Evolutionary conservation across 148 eudicot genomes (phyloP).

Genomic region (Amaranthus palmeri): DNA sequence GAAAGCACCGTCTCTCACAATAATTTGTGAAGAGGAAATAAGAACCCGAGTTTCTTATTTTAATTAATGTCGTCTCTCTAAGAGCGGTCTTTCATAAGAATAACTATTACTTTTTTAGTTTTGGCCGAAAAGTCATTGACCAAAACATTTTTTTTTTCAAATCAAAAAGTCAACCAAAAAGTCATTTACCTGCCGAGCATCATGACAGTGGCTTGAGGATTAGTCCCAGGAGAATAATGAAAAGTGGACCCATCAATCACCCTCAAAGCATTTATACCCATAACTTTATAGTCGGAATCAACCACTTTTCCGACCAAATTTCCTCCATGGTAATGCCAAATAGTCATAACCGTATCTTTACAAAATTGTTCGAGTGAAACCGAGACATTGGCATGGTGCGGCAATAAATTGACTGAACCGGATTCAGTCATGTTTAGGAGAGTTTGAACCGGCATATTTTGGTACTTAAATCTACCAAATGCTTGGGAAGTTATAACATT

Average conservation of each 20-base stretch:
- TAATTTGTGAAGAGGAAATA: too few relatives aligned
- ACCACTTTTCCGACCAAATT: constrained; percentile 59
- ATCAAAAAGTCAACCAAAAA: too few relatives aligned
- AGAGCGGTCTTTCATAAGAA: too few relatives aligned
- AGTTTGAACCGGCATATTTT: constrained; percentile 19
- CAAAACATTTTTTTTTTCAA: too few relatives aligned
- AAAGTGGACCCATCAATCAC: constrained; percentile 81
- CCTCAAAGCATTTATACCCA: constrained; percentile 50
- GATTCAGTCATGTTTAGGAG: constrained; percentile 54
- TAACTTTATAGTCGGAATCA: constrained; percentile 54
- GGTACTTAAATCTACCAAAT: constrained; percentile 46
- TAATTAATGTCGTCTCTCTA: too few relatives aligned
- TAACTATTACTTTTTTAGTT: too few relatives aligned
- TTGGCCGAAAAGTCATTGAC: too few relatives aligned
- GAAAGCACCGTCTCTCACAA: too few relatives aligned
- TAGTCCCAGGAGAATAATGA: constrained; percentile 66
- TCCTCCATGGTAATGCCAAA: constrained; percentile 87
- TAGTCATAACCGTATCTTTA: constrained; percentile 72
- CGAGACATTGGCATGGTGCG: constrained; percentile 46
- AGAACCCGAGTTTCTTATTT: too few relatives aligned
- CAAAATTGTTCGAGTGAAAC: constrained; percentile 57
- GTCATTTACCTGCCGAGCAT: constrained; percentile 73
- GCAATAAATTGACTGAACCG: constrained; percentile 55
- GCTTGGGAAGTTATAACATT: constrained; percentile 46
- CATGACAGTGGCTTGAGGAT: constrained; percentile 90